Evolutionary conservation across 495 filamentous ascomycete species (phyloP), one percentile per base, ranked within the genome.

Genomic region (Articulospora tetracladia): DNA sequence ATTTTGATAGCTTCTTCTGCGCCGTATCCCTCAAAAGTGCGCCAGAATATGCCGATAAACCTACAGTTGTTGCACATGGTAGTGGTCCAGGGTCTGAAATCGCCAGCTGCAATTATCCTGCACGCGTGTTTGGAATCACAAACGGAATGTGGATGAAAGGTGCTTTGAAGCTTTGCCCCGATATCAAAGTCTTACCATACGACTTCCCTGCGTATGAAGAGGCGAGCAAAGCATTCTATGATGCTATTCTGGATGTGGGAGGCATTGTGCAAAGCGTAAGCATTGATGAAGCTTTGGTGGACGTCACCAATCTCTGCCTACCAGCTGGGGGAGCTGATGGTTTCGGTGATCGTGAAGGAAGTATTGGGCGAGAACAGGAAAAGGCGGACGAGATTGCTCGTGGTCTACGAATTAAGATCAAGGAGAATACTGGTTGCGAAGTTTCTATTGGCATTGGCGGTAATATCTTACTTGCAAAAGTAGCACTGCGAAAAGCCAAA

Each of bases 71-170:
- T 36, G 92, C 94, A 20, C 94, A 98, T 70, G 86, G 93, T 20
- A 80, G 78, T 25, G 93, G 93, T 0, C 82, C 84, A 39, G 90
- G 92, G 20, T 96, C 92, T 0, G 94, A 98, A 68, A 97, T 98
- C 63, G 94, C 94, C 8, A 96, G 92, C 58, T 98, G 94, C 72
- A 98, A 97, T 70, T 98, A 98, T 70, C 83, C 86, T 22, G 94
- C 95, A 2, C 85, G 94, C 23, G 79, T 82, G 22, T 92, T 83
- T 65, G 94, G 93, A 0, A 78, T 98, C 53, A 96, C 91, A 69
- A 98, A 98, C 62, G 94, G 95, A 10, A 97, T 97, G 95, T 98
- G 94, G 94, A 96, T 98, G 92, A 93, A 92, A 67, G 77, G 81
- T 27, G 94, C 95, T 2, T 77, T 86, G 62, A 85, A 93, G 60